Conservation (phyloP, 352 stramenopile species). For the Peronospora belbahrii region DNA sequence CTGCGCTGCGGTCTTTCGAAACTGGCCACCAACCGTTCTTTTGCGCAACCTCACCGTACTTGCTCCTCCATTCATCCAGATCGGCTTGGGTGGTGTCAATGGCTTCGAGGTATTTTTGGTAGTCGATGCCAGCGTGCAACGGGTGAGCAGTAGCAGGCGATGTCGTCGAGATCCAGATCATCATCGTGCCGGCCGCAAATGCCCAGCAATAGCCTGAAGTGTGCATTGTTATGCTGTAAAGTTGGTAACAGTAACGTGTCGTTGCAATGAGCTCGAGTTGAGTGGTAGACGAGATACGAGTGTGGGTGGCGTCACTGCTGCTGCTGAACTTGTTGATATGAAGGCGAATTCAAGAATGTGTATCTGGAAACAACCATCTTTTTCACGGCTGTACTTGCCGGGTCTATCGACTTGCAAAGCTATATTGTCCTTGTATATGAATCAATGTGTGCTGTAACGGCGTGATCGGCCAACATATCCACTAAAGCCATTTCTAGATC, state of each 20-base stretch:
- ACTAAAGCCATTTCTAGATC: constrained; percentile 11
- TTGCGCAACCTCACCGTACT: constrained; percentile 24
- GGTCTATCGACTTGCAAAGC: too few relatives aligned
- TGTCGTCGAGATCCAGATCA: constrained; percentile 2
- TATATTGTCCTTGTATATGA: too few relatives aligned
- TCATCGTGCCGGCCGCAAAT: background rate
- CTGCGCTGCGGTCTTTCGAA: constrained; percentile 24
- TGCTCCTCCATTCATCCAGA: constrained; percentile 30
- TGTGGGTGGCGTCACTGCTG: too few relatives aligned
- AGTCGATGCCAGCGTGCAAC: constrained; percentile 43
- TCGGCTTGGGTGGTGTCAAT: constrained; percentile 30
- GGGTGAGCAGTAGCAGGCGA: constrained; percentile 10
- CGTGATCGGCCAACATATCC: background rate
- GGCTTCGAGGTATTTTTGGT: constrained; percentile 36
- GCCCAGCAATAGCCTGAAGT: constrained; percentile 8
- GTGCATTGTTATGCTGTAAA: constrained; percentile 8
- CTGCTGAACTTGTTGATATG: constrained; percentile 13
- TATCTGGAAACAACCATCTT: background rate
- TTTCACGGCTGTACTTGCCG: too few relatives aligned
- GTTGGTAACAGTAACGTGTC: background rate
- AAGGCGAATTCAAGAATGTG: constrained; percentile 19
- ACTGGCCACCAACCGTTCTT: constrained; percentile 34
- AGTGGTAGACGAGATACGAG: too few relatives aligned
- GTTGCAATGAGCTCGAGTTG: too few relatives aligned
- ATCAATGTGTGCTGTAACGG: too few relatives aligned